Evolutionary conservation across 805 yeast species (phyloP), one percentile per base, ranked within the genome.

Genomic region (Yamadazyma nakazawae): DNA sequence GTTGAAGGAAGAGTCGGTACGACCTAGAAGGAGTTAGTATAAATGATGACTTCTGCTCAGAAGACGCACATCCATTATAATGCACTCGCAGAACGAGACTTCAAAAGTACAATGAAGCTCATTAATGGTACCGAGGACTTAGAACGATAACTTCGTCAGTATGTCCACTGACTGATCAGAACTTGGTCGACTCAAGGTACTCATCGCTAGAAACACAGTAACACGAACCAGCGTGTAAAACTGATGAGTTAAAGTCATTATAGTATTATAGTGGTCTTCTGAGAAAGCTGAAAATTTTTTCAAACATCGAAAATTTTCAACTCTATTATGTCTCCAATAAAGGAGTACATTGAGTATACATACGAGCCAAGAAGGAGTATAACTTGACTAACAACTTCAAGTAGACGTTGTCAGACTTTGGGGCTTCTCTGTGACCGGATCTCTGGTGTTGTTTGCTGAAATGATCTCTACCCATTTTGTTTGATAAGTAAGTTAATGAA

Each of bases 361-460:
- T 88, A 88, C 99, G 97, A 81, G 98, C 96, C 79, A 94, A 84
- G 95, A 89, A 94, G 74, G 97, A 78, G 89, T 91, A 94, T 68
- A 94, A 82, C 86, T 92, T 92, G 76, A 92, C 98, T 79, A 94
- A 86, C 74, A 94, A 79, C 79, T 86, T 87, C 80, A 94, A 82
- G 97, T 94, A 94, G 80, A 91, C 97, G 75, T 94, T 94, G 81
- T 94, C 96, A 62, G 98, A 92, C 84, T 89, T 89, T 81, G 99
- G 99, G 78, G 97, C 97, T 74, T 85, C 79, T 81, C 99, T 90
- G 89, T 89, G 96, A 78, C 96, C 85, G 64, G 85, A 79, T 80
- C 90, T 88, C 72, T 81, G 82, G 85, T 94, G 99, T 80, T 89
- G 97, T 79, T 92, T 94, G 75, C 83, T 74, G 78, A 85, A 81